Base-by-base conservation (phyloP, 257 asterid genomes). In the Craterostigma plantagineum region DNA sequence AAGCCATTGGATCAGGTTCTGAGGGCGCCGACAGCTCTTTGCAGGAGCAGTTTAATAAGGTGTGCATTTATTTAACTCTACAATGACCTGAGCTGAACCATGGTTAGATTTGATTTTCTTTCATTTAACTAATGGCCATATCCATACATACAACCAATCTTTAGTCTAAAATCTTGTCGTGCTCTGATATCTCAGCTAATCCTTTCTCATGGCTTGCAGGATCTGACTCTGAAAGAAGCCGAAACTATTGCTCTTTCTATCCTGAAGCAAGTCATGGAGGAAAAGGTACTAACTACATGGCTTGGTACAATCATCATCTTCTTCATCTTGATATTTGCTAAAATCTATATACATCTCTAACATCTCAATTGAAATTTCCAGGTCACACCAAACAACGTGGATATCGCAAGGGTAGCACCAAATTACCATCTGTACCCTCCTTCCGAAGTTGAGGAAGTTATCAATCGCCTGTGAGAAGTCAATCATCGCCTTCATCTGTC, bases 1-100 rank as follows among this genome's bases (percentile, higher is more conserved):
- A 84, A 55, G 93, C 96, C 55, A 84, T 84, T 46, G 96, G 92
- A n/a, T 80, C 93, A 13, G 90, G 93, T 48, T 84, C 93, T 0
- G 93, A 80, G 77, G 96, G 96, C 16, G 96, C 96, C 56, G 96
- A 84, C 62, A 84, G 96, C 75, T 77, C 96, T 43, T 60, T 84
- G 78, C 96, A 80, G 52, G 96, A 84, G 92, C 96, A 80, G 57
- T 84, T 46, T 49, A 74, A 76, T 61, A 69, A 79, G 79, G 95
- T 83, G 65, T 38, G 16, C 8, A 17, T 49, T 14, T 6, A 16
- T 18, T n/a, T 36, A 35, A 10, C 8, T 51, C 3, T 34, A 14
- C n/a, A 10, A 23, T 23, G 30, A 23, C 30, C 30, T 6, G n/a
- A 23, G 30, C 30, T 23, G 30, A 23, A 23, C 30, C 6, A 23